Evolutionary conservation across 2,329 filamentous ascomycete species (phyloP), one percentile per base, ranked within the genome.

Genomic region (Pestalotiopsis sp.): DNA sequence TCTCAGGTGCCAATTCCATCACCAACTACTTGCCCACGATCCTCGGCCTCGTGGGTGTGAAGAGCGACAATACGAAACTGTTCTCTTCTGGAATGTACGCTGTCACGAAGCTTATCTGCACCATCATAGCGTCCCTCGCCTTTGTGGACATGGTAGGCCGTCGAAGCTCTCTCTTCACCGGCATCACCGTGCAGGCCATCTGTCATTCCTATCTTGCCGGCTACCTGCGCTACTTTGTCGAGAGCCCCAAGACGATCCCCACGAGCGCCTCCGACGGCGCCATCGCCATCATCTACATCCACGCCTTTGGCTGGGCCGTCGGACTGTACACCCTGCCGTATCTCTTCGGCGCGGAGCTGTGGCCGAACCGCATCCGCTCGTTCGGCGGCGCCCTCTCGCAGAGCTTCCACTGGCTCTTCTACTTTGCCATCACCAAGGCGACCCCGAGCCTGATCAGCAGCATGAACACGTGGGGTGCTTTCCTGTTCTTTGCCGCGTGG

Each of bases 21-120:
- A 83, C 82, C 0, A 74, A 79, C 14, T 83, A 86, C 69, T 74
- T 84, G 5, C 76, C 84, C 0, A 79, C 82, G 1, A 81, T 85
- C 52, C 68, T 85, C 55, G 76, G 71, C 2, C 67, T 84, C 11
- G 71, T 82, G 2, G 82, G 82, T 1, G 38, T 77, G 2, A 70
- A 68, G 1, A 71, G 77, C 2, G 75, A 74, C 1, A 78, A 76
- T 0, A 74, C 73, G 0, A 72, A 75, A 1, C 77, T 72, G 25
- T 74, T 85, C 9, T 81, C 83, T 59, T 72, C 83, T 0, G 79
- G 78, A 64, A 81, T 85, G 5, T 63, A 63, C 12, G 31, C 23
- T 1, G 31, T 63, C 5, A 36, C 60, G n/a, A 63, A 63, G 60
- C 31, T 63, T 13, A 27, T 63, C n/a, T 63, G 23, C n/a, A 63